Percentiles rank a stretch among this genome's conserved stretches.
Conservation (phyloP, 1,284 basidiomycete genomes). For the Apiotrichum montevideense region DNA sequence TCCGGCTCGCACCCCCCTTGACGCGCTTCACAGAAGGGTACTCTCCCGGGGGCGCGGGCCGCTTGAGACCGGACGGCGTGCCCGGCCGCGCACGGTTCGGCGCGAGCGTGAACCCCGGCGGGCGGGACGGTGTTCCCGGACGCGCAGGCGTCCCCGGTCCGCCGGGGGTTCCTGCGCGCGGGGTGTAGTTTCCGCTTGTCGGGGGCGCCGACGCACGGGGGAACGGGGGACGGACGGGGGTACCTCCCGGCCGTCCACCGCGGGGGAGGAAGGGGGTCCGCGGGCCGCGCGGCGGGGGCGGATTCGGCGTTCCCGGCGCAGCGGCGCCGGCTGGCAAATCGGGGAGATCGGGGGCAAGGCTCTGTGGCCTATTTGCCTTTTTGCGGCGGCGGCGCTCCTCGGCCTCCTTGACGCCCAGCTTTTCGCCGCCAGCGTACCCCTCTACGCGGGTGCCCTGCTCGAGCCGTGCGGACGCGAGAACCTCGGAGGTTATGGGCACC, state of each 20-base stretch:
- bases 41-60: not conserved
- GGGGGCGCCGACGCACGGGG: constrained; percentile 16
- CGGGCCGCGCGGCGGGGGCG: constrained; percentile 1
- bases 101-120: not conserved
- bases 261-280: constrained; percentile 3
- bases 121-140: constrained; percentile 7
- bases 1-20: constrained; percentile 10
- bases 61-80: constrained; percentile 9
- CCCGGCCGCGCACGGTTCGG: constrained; percentile 3
- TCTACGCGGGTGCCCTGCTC: constrained; percentile 30
- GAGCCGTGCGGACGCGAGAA: constrained; percentile 25
- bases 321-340: constrained; percentile 3
- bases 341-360: constrained; percentile 17
- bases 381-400: constrained; percentile 15
- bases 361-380: constrained; percentile 13
- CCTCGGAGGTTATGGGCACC: constrained; percentile 18
- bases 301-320: not conserved
- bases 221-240: constrained; percentile 7
- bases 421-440: constrained; percentile 32
- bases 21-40: constrained; percentile 8
- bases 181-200: not conserved
- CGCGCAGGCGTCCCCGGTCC: not conserved
- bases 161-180: constrained; percentile 1
- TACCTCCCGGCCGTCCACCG: not conserved
- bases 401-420: constrained; percentile 26